Conservation (phyloP, 2,329 filamentous ascomycete genomes). For the Colletotrichum sp. region DNA sequence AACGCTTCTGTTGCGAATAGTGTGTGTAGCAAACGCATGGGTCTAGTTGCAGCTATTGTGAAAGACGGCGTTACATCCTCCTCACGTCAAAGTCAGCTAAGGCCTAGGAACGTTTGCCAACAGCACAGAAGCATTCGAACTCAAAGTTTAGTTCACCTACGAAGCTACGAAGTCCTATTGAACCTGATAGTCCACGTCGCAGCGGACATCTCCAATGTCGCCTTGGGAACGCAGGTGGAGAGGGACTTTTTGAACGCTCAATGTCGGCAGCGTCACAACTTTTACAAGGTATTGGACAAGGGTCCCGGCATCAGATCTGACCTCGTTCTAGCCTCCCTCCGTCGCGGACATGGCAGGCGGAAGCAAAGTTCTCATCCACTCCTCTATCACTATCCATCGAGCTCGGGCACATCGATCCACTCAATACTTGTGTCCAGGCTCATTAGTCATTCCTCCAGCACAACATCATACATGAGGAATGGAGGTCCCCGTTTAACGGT, state of each 20-base stretch:
- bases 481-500: background rate
- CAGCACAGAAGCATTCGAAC: background rate
- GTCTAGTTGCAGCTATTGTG: background rate
- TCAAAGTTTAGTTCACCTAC: background rate
- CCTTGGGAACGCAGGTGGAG: background rate
- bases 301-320: background rate
- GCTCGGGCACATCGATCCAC: background rate
- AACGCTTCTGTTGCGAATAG: background rate
- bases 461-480: background rate
- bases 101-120: background rate
- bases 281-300: background rate
- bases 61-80: background rate
- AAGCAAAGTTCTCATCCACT: background rate
- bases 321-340: background rate
- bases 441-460: constrained; percentile 4
- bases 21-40: background rate
- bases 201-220: background rate
- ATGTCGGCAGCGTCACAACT: background rate
- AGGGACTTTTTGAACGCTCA: background rate
- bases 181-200: background rate
- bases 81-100: background rate
- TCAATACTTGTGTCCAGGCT: background rate
- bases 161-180: background rate
- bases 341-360: background rate
- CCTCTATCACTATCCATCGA: background rate